Base-by-base conservation (phyloP, 768 basidiomycete genomes). In the Nidularia pulvinata region DNA sequence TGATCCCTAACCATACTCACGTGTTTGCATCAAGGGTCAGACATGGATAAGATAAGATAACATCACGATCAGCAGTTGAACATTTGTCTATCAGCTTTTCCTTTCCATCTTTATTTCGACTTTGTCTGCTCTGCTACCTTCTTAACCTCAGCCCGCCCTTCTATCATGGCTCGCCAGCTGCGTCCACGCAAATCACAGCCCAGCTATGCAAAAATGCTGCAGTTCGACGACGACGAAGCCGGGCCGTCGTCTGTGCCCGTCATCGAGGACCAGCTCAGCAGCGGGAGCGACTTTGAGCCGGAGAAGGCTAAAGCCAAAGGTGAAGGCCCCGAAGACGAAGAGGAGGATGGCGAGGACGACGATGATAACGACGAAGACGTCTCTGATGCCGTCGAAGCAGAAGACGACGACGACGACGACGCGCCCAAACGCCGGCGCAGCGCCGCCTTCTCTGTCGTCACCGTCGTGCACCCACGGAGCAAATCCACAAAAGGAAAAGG, bases 201-300 rank as follows among this genome's bases (percentile, higher is more conserved):
- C 33, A 82, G 72, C 61, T 89, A 89, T 67, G 68, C 73, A 0
- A 56, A 60, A 22, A 56, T 79, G 19, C 66, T 70, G 34, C 71
- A 61, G 3, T 54, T 68, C 33, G 75, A 66, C 1, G 58, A 65
- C 33, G 76, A 71, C 3, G 72, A 74, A 25, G 69, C 71, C 2
- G 78, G 75, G 1, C 76, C 78, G 14, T 80, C 83, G 4, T 80
- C 83, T 4, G 25, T 6, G 10, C 13, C 45, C 14, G 54, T 58
- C 19, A 63, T 63, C 19, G 65, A 70, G 6, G 70, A 73, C 1
- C 72, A 76, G 9, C 61, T 58, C 13, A 72, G 71, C 53, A 81
- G 76, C 54, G 80, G 69, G 33, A 85, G 83, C 61, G 86, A 86
- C 57, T 86, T 88, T 64, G 69, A 75, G 4, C 81, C 75, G 1